Base-by-base conservation (phyloP, 2,329 filamentous ascomycete genomes). In the Juglanconis sp. region DNA sequence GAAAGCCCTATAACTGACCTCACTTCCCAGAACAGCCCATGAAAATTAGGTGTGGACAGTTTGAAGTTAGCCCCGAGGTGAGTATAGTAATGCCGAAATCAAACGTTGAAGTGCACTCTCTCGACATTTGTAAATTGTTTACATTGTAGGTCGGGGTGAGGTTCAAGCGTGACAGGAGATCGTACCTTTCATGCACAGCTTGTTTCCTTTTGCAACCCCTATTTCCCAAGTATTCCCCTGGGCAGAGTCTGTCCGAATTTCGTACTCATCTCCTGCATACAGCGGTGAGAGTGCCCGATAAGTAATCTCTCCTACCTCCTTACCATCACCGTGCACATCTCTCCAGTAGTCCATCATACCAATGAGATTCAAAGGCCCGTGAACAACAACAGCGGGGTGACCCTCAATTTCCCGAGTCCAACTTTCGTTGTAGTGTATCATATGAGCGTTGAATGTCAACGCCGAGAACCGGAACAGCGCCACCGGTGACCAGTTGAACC, bases 391-490 rank as follows among this genome's bases (percentile, higher is more conserved):
- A 15, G 86, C 82, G 0, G 83, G 82, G 67, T 95, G 90, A 0
- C 87, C 86, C 71, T 95, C 88, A 7, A 88, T 77, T 5, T 79
- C 75, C 5, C 78, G 77, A 13, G 85, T 84, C 78, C 90, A 94
- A 11, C 78, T 69, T 31, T 83, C 80, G 68, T 92, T 90, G 66
- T 94, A 88, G 72, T 96, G 92, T 57, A 96, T 96, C 65, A 86
- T 87, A 72, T 96, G 92, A 0, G 86, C 90, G 70, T 96, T 96
- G 77, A 92, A 92, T 0, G 91, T 96, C 46, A 96, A 76, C 0
- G 91, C 91, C 0, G 89, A 92, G 77, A 92, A 96, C 17, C 90
- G 85, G 74, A 95, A 96, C 1, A 96, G 80, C 1, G 75, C 77
- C 0, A 77, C 74, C 0, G 78, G 73, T 0, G 80, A 82, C 78